A percentile compares a stretch with the other conserved stretches of the same genome.
Evolutionary conservation across 257 asterid species (phyloP).

Genomic region (Nicotiana tabacum): DNA sequence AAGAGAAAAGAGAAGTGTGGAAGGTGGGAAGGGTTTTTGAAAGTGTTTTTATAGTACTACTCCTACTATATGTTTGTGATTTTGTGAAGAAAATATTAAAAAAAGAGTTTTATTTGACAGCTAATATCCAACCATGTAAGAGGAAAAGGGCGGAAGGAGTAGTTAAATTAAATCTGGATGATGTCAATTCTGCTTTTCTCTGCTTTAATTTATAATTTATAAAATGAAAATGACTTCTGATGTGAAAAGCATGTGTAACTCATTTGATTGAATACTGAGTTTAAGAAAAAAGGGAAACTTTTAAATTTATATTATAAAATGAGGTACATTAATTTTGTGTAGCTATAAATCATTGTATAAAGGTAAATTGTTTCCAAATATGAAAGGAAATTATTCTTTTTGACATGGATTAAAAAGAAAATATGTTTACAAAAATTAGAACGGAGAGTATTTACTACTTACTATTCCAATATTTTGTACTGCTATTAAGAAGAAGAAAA

Average conservation of each 20-base stretch:
- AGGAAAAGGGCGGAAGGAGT: background rate
- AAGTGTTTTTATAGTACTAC: background rate
- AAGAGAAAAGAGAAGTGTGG: constrained; percentile 5
- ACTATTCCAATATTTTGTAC: background rate
- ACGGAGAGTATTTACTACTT: too few relatives aligned
- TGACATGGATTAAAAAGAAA: too few relatives aligned
- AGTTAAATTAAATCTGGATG: constrained; percentile 13
- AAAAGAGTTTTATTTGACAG: constrained; percentile 25
- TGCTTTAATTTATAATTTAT: background rate
- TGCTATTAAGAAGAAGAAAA: too few relatives aligned
- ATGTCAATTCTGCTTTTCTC: constrained; percentile 18
- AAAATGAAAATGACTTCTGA: constrained; percentile 25
- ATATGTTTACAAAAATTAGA: too few relatives aligned
- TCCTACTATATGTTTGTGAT: background rate
- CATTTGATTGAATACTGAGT: too few relatives aligned
- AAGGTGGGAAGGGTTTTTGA: constrained; percentile 18
- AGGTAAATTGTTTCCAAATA: too few relatives aligned
- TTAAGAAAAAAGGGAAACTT: too few relatives aligned
- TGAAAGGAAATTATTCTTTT: too few relatives aligned
- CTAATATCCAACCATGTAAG: constrained; percentile 37
- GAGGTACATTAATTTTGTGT: too few relatives aligned
- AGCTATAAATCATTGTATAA: too few relatives aligned
- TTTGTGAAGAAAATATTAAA: background rate
- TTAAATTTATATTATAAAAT: too few relatives aligned
- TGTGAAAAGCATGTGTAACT: background rate